Conservation (phyloP, 441 rosid genomes). For the Adansonia rubrostipa region DNA sequence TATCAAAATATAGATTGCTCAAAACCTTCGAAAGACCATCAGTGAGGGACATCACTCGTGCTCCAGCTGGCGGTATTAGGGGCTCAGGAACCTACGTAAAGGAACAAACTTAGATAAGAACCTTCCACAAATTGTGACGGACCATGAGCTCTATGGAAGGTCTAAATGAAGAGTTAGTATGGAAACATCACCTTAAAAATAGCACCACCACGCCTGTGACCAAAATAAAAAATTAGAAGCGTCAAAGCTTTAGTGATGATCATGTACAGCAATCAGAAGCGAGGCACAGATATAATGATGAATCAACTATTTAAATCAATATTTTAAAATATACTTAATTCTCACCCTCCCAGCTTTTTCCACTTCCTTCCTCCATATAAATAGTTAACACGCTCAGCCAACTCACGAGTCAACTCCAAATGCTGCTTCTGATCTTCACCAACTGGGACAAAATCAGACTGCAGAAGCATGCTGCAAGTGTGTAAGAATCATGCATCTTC, state of each 20-base stretch:
- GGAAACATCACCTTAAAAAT: constrained; percentile 73
- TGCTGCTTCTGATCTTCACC: constrained; percentile 99
- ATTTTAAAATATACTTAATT: background rate
- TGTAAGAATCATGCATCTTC: constrained; percentile 47
- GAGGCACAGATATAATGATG: background rate
- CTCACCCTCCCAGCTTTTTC: constrained; percentile 96
- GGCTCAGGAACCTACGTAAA: constrained; percentile 83
- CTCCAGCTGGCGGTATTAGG: constrained; percentile 85
- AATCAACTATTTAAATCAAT: constrained; percentile 3
- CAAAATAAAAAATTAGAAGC: constrained; percentile 33
- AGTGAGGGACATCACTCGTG: constrained; percentile 90
- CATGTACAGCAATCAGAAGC: constrained; percentile 13
- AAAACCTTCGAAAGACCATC: constrained; percentile 95
- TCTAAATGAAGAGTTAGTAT: constrained; percentile 28
- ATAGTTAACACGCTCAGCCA: constrained; percentile 80
- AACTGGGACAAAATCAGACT: constrained; percentile 94
- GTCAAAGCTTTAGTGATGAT: constrained; percentile 26
- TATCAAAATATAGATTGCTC: constrained; percentile 18
- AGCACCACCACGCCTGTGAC: constrained; percentile 73
- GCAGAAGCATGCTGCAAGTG: constrained; percentile 57
- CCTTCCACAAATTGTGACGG: constrained; percentile 12
- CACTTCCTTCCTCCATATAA: constrained; percentile 95
- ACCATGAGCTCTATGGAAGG: constrained; percentile 29
- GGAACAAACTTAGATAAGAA: constrained; percentile 23
- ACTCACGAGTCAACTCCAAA: constrained; percentile 83